These are phyloP conservation scores for Fonsecaea pedrosoi DNA, from an alignment of 2,329 filamentous ascomycete genomes.

Conservation along the genomic window DNA sequence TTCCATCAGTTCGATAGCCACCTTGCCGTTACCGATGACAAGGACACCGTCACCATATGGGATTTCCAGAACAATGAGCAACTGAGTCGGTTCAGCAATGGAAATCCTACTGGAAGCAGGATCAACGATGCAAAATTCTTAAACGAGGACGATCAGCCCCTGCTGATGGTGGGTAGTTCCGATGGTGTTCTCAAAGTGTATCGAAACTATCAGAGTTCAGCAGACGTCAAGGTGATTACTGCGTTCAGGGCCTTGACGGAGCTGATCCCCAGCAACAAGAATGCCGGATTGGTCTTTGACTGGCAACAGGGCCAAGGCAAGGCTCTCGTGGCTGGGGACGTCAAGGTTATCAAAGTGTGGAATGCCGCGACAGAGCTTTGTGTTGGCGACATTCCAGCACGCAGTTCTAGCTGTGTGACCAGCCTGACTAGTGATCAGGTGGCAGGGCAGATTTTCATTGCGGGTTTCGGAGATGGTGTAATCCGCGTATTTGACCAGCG, in stretches of 20 bases:
- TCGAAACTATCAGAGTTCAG: slow-evolving; percentile 82
- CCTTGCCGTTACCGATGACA: slow-evolving; percentile 89
- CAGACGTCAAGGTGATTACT: slow-evolving; percentile 81
- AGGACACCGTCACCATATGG: slow-evolving; percentile 80
- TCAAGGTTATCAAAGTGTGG: slow-evolving; percentile 95
- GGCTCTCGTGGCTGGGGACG: slow-evolving; percentile 93
- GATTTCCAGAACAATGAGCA: slow-evolving; percentile 83
- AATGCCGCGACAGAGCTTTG: slow-evolving; percentile 93
- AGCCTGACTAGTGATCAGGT: slow-evolving; percentile 97
- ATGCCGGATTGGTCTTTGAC: slow-evolving; percentile 95
- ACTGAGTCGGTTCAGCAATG: slow-evolving; percentile 88
- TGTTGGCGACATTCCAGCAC: slow-evolving; percentile 83
- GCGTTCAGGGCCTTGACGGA: slow-evolving; percentile 92
- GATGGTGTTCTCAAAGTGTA: slow-evolving; percentile 95
- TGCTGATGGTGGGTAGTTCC: slow-evolving; percentile 92
- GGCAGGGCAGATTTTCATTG: slow-evolving; percentile 93
- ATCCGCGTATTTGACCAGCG: slow-evolving; percentile 94
- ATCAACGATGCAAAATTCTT: slow-evolving; percentile 97
- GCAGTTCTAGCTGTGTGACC: slow-evolving; percentile 94
- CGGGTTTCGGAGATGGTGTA: slow-evolving; percentile 94
- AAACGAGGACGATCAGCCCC: slow-evolving; percentile 95
- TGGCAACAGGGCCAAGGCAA: slow-evolving; percentile 98
- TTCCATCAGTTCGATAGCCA: slow-evolving; percentile 99
- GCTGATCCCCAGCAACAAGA: slow-evolving; percentile 90
- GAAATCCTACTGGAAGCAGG: slow-evolving; percentile 86